Base-by-base conservation (phyloP, 768 basidiomycete species). In the Trametes coccinea region DNA sequence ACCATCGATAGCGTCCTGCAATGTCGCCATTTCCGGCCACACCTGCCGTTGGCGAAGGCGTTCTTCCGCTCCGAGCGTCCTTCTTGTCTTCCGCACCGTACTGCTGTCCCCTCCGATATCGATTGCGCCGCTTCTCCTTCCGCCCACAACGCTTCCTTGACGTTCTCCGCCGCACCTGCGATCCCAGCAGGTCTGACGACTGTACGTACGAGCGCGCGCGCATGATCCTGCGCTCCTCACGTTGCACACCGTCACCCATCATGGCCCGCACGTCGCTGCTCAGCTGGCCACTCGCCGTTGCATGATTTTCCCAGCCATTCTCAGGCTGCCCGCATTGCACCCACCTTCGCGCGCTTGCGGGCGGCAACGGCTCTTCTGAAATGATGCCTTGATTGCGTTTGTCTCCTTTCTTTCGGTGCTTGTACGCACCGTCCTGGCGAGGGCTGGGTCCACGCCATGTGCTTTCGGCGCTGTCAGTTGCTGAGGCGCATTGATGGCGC, bases 1-100 rank as follows among this genome's bases (percentile, higher is more conserved):
- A 43, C 59, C 45, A 60, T 60, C 59, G 59, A 60, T 60, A 54
- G 59, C 52, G 53, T 27, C 7, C 29, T 33, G 57, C 49, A 52
- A 59, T 52, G 57, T 52, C n/a, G 4, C 57, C 52, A 40, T 53
- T 60, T 51, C 45, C 31, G 59, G 59, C 46, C 34, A 44, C 34
- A 22, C 16, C 22, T 40, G 27, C 51, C 10, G 30, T 43, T 30
- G 8, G 57, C 40, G 56, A n/a, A 50, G 40, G 30, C 41, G 11
- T 22, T 27, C 48, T 51, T 51, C 57, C 57, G 49, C 57, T 44
- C 49, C 48, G 30, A 49, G 48, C 27, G 48, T 49, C 30, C 48
- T 49, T 30, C 48, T 31, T 22, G 30, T 31, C 48, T 31, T 49
- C 48, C 48, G 48, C 29, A 27, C 47, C 41, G 41, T 14, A 6